Percentiles rank a stretch among this genome's conserved stretches.
Evolutionary conservation across 495 filamentous ascomycete genomes (phyloP).

Genomic region (Immersiella caudata): DNA sequence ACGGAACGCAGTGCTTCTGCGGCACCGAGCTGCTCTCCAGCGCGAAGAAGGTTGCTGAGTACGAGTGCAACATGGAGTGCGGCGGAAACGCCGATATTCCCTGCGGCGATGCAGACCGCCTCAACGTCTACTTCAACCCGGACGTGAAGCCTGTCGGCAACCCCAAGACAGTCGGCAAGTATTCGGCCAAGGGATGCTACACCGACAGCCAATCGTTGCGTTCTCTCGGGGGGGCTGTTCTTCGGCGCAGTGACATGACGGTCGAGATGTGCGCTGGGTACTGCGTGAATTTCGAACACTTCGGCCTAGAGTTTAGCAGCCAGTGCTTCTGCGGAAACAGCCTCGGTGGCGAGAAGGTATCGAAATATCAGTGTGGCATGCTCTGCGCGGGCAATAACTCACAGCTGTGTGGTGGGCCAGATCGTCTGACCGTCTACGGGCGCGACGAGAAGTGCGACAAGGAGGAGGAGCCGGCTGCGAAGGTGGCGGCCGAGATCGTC

Average conservation of each 20-base stretch:
- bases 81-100: neutral
- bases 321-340: constrained; percentile 30
- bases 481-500: too few species aligned
- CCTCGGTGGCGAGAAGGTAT: constrained; percentile 14
- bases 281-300: constrained; percentile 29
- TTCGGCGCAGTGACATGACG: constrained; percentile 33
- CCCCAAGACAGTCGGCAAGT: constrained; percentile 35
- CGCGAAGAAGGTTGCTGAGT: neutral
- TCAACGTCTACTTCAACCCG: constrained; percentile 29
- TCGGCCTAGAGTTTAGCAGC: constrained; percentile 25
- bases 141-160: constrained; percentile 22
- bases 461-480: too few species aligned
- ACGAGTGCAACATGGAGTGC: constrained; percentile 21
- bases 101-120: constrained; percentile 22
- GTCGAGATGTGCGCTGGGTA: constrained; percentile 38
- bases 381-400: constrained; percentile 22
- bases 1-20: constrained; percentile 24
- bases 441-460: too few species aligned
- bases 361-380: constrained; percentile 24
- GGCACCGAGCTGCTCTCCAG: constrained; percentile 7
- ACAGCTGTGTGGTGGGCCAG: constrained; percentile 23
- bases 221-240: constrained; percentile 25
- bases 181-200: constrained; percentile 40
- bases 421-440: constrained; percentile 23
- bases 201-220: constrained; percentile 34